Evolutionary conservation across 2,329 filamentous ascomycete genomes (phyloP).

Genomic region (Pyrenophora graminea): DNA sequence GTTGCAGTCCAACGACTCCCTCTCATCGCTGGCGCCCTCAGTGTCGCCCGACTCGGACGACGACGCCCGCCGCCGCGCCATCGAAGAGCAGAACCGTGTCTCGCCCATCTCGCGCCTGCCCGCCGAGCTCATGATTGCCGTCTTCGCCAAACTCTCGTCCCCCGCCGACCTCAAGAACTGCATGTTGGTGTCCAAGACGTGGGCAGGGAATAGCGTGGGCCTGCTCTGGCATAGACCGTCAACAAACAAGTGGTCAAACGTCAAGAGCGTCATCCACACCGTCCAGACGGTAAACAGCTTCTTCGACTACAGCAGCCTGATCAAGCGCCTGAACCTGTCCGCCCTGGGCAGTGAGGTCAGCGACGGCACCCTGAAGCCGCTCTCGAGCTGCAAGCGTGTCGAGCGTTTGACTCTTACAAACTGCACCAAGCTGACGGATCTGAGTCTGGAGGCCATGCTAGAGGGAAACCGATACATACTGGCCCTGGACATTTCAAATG

Average conservation of each 20-base stretch:
- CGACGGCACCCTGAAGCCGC: conserved; percentile 84
- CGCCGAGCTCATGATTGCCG: conserved; percentile 90
- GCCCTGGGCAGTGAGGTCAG: conserved; percentile 75
- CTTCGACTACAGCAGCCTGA: conserved; percentile 86
- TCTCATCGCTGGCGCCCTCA: conserved; percentile 84
- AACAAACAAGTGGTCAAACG: conserved; percentile 83
- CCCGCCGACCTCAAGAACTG: conserved; percentile 80
- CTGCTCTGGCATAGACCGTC: conserved; percentile 92
- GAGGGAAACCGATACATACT: conserved; percentile 78
- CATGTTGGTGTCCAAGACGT: conserved; percentile 92
- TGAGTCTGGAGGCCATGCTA: conserved; percentile 78
- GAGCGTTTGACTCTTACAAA: conserved; percentile 92
- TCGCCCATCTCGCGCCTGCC: conserved; percentile 85
- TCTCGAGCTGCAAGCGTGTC: conserved; percentile 84
- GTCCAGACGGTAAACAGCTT: conserved; percentile 73
- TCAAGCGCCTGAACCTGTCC: conserved; percentile 90
- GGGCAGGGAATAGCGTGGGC: conserved; percentile 90
- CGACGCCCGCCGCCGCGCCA: conserved; percentile 61
- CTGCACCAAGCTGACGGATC: conserved; percentile 82
- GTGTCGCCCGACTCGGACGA: conserved; percentile 76
- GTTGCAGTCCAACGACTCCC: conserved; percentile 80
- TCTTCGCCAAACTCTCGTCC: conserved; percentile 81
- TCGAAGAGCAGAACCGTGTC: conserved; percentile 68
- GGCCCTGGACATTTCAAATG: conserved; percentile 85
- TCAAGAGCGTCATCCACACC: conserved; percentile 79